Base-by-base conservation (phyloP, 2,329 filamentous ascomycete genomes). In the Fusarium sp. region DNA sequence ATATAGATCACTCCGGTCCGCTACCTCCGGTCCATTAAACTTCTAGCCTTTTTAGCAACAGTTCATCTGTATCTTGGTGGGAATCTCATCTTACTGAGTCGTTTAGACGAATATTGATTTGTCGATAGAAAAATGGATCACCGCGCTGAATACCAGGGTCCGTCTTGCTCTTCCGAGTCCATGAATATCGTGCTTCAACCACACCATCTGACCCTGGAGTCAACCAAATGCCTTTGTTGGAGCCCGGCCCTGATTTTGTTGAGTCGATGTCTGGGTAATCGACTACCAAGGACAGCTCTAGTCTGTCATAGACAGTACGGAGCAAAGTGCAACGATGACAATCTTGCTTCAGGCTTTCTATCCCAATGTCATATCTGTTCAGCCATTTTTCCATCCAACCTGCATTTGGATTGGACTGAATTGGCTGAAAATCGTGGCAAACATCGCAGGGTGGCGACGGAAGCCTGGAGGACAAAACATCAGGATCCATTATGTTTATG, bases 371-470 rank as follows among this genome's bases (percentile, higher is more conserved):
- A 15, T 42, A 42, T 42, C 20, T 40, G 6, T 57, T 42, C 10
- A 57, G 18, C 24, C 15, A 18, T 10, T 14, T 26, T 10, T 57
- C 52, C 11, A 46, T 15, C 14, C 6, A 4, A 13, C 20, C 28
- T 5, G 34, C 42, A 7, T 38, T 55, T 26, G 42, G 33, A 24
- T 55, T 46, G 11, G 22, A 8, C 7, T 46, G 42, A 11, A 55
- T 24, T 9, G 52, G 42, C 13, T n/a, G 53, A 11, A 49, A 57
- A 39, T 57, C 44, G 10, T 42, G 24, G 20, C 53, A 57, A n/a
- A 57, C 9, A 10, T 24, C 17, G 14, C 44, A 57, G 14, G 43
- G 33, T 10, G 28, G 28, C 11, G 10, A 10, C 9, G 28, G 9
- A 28, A 10, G 28, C 8, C 11, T 10, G 28, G 28, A 10, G 28